phyloP scores from a whole-genome alignment of 805 yeast species.

The Yarrowia bubula region DNA sequence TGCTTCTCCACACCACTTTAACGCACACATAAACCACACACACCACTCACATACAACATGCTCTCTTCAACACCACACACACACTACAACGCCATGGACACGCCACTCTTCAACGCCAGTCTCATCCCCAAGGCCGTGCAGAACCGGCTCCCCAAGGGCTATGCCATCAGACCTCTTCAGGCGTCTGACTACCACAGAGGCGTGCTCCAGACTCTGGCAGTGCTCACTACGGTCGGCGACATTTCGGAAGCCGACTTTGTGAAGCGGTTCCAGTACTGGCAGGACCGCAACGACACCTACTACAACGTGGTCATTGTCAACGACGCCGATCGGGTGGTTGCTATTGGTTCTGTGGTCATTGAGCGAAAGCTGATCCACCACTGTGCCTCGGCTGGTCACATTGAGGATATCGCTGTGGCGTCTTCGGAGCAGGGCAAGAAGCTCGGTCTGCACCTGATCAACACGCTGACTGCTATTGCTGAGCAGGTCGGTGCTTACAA shows the following conservation, averaged over 20 bases:
- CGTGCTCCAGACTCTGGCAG: slow-evolving; percentile 59
- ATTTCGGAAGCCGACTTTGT: slow-evolving; percentile 53
- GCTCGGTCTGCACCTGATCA: slow-evolving; percentile 68
- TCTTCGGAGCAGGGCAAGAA: slow-evolving; percentile 75
- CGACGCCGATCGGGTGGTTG: slow-evolving; percentile 57
- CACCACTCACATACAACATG: background rate
- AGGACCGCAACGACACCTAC: slow-evolving; percentile 50
- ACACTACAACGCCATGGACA: slow-evolving; percentile 16
- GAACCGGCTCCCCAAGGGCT: slow-evolving; percentile 55
- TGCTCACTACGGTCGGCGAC: slow-evolving; percentile 80
- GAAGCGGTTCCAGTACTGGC: slow-evolving; percentile 59
- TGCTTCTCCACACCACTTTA: background rate
- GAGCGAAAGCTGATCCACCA: slow-evolving; percentile 80
- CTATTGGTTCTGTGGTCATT: slow-evolving; percentile 76
- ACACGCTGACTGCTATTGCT: slow-evolving; percentile 59
- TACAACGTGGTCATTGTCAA: slow-evolving; percentile 68
- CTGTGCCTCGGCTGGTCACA: slow-evolving; percentile 86
- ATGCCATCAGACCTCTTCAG: slow-evolving; percentile 58
- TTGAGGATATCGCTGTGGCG: slow-evolving; percentile 88
- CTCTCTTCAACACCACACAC: background rate
- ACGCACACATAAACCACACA: background rate
- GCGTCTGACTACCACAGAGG: slow-evolving; percentile 59
- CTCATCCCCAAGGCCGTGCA: slow-evolving; percentile 36
- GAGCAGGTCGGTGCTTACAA: slow-evolving; percentile 71
- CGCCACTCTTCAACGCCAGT: slow-evolving; percentile 32